Base-by-base conservation (phyloP, 805 yeast species). In the Saccharomyces paradoxus region DNA sequence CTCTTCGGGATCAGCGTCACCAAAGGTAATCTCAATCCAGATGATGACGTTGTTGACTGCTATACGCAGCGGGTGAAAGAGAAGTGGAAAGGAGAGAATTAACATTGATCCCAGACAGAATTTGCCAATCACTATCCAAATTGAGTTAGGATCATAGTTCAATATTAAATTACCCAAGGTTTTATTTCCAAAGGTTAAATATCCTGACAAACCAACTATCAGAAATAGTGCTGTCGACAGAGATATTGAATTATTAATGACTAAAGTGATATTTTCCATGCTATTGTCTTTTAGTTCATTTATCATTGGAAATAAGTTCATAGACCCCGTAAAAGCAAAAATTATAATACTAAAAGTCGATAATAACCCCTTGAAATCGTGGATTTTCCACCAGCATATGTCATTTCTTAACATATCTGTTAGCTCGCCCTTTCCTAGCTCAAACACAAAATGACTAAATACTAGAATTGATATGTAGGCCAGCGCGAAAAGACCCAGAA, bases 261-360 rank as follows among this genome's bases (percentile, higher is more conserved):
- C 80, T 28, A 59, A 66, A 3, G 73, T 56, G 1, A 81, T 71
- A 55, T 82, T 81, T 26, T 75, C 63, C 56, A 83, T 70, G 2
- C 80, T 70, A 50, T 81, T 79, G 58, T 81, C 77, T 46, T 79
- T 71, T 58, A 86, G 72, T 68, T 87, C 96, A 63, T 85, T 83
- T 63, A 84, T 80, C 52, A 87, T 85, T 9, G 89, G 83, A 66
- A 84, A 86, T 76, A 87, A 81, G 69, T 86, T 87, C 72, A 87
- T 92, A 56, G 86, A 86, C 51, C 94, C 89, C 0, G 92, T 86
- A 68, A 79, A 87, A 1, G 95, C 94, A 69, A 87, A 84, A 13
- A 87, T 84, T 41, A 87, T 79, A 54, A 87, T 84, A 27, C 88
- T 86, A 62, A 87, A 83, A 7, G 89, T 81, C 26, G 86, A 77